Evolutionary conservation across 805 yeast genomes (phyloP), one percentile per base, ranked within the genome.

Genomic region (Zygotorulaspora sp.): DNA sequence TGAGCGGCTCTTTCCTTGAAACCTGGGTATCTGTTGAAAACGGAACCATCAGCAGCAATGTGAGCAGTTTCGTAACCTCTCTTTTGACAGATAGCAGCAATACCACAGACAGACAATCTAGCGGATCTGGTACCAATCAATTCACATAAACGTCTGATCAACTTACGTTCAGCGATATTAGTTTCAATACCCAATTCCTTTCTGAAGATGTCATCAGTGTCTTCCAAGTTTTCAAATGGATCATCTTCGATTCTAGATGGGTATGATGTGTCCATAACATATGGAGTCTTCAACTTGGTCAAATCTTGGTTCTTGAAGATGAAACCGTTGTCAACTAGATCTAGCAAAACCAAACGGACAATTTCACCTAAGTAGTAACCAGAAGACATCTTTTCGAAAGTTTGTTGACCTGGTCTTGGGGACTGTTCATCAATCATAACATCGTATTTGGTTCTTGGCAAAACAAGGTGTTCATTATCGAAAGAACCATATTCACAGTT

Each of bases 401-500:
- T 61, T 68, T 90, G 98, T 70, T 90, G 95, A 48, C 90, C 88
- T 35, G 97, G 97, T 68, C 96, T 82, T 55, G 97, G 97, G 27
- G 95, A 83, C 57, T 83, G 82, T 19, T 66, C 70, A 64, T 90
- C 97, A 49, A 90, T 81, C 49, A 69, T 72, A 38, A 80, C 59
- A 65, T 90, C 98, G 63, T 78, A 90, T 62, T 80, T 81, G 50
- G 95, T 89, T 68, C 96, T 78, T 59, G 97, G 97, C 53, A 90
- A 74, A 23, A 80, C 75, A 7, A 51, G 42, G 57, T 83, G 94
- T 66, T 87, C 96, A 61, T 87, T 89, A 64, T 90, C 97, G 61
- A 90, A 90, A 5, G 97, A 90, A 57, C 98, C 97, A 69, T 90
- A 90, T 70, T 90, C 98, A 72, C 97, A 88, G 74, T 90, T 90